phyloP scores from a whole-genome alignment of 78 protist species.

The Diacronema lutheri region DNA sequence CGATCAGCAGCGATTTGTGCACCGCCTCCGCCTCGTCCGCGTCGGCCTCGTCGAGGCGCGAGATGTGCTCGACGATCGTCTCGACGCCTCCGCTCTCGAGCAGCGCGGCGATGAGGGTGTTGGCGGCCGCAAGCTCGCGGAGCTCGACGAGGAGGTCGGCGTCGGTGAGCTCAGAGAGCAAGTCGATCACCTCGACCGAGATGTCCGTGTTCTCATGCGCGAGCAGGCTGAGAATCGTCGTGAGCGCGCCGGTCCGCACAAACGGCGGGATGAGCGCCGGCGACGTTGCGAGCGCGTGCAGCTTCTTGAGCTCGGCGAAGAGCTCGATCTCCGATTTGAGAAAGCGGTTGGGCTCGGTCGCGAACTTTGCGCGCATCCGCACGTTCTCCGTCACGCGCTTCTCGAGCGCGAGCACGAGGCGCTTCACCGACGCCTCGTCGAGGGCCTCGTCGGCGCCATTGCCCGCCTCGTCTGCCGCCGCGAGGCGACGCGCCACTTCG shows the following conservation, averaged over 20 bases:
- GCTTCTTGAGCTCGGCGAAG: constrained; percentile 3
- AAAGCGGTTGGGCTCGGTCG: background rate
- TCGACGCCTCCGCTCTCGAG: constrained; percentile 3
- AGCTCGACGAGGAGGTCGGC: background rate
- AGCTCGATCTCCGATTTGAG: constrained; percentile 36
- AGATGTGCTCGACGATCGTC: background rate
- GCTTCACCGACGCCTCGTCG: background rate
- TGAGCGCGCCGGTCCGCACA: background rate
- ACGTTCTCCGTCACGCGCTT: background rate
- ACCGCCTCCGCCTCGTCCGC: constrained; percentile 12
- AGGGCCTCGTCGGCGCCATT: background rate
- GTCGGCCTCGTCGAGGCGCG: constrained; percentile 15
- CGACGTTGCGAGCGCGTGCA: constrained; percentile 23
- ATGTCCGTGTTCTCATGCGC: constrained; percentile 34
- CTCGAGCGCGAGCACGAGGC: background rate
- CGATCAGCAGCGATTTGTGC: constrained; percentile 15
- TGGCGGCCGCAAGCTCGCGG: background rate
- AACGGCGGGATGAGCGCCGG: constrained; percentile 30
- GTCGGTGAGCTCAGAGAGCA: constrained; percentile 34
- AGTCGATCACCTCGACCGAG: constrained; percentile 23
- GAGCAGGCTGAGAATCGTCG: background rate
- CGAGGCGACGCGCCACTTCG: no score
- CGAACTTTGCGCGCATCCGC: constrained; percentile 1
- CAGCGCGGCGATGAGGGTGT: background rate
- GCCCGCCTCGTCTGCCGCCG: no score